Conservation (phyloP, 1,284 basidiomycete species). For the Pseudozyma tsukubaensis region DNA sequence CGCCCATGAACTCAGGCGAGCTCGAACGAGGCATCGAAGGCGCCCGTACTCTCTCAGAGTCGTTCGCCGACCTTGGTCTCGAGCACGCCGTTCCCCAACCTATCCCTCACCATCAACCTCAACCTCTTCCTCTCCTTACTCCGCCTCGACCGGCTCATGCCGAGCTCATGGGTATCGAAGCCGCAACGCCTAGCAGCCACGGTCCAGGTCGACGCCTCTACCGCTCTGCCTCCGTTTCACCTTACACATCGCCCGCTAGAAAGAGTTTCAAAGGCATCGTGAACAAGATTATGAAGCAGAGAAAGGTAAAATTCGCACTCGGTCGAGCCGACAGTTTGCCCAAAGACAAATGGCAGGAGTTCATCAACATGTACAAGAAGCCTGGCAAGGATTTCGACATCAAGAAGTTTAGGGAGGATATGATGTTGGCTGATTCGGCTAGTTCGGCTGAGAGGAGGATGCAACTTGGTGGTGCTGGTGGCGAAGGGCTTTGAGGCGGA, state of each 20-base stretch:
- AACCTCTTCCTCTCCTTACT: neutral
- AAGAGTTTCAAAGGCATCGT: neutral
- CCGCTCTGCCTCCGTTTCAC: too few relatives aligned
- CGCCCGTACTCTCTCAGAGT: neutral
- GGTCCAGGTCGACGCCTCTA: too few relatives aligned
- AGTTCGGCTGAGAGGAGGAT: too few relatives aligned
- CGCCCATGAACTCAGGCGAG: neutral
- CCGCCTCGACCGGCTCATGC: neutral
- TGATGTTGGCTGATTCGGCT: too few relatives aligned
- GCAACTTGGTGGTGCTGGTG: too few relatives aligned
- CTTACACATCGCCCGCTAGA: neutral
- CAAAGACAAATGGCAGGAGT: too few relatives aligned
- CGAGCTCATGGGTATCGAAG: too few relatives aligned
- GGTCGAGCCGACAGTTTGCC: neutral
- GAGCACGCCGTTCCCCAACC: neutral
- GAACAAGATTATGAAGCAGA: neutral
- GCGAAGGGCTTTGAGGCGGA: too few relatives aligned
- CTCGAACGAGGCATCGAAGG: neutral
- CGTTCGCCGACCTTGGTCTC: neutral
- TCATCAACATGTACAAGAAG: too few relatives aligned
- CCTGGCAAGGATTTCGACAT: too few relatives aligned
- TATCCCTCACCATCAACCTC: neutral
- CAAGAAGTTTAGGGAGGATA: too few relatives aligned
- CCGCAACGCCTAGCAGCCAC: too few relatives aligned
- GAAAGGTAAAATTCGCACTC: neutral